Percentiles rank a stretch among this genome's conserved stretches.
Evolutionary conservation across 257 asterid species (phyloP).

Genomic region (Solanum okadae): DNA sequence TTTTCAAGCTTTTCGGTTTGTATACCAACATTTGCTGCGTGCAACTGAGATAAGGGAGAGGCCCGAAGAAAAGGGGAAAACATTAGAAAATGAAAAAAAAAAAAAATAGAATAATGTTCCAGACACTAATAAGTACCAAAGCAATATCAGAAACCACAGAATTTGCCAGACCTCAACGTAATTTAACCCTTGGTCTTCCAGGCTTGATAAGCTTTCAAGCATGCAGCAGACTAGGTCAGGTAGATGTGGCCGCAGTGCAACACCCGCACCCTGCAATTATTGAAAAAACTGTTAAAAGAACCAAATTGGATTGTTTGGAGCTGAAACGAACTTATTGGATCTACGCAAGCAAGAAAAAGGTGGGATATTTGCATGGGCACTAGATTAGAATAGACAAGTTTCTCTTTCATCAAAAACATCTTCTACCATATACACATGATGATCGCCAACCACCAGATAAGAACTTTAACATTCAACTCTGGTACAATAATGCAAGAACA

Average conservation of each 20-base stretch:
- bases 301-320: background rate
- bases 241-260: conserved; percentile 83
- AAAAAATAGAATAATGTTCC: background rate
- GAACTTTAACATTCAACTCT: background rate
- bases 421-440: background rate
- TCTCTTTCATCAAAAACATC: background rate
- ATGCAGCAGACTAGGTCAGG: conserved; percentile 93
- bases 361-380: background rate
- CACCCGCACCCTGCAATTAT: conserved; percentile 75
- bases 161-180: conserved; percentile 74
- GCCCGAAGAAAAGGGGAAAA: background rate
- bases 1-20: conserved; percentile 91
- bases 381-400: background rate
- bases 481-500: background rate
- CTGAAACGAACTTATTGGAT: background rate
- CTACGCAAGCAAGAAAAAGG: background rate
- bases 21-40: conserved; percentile 87
- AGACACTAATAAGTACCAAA: background rate
- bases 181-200: conserved; percentile 96
- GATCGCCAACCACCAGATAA: background rate
- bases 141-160: background rate
- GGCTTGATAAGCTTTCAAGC: conserved; percentile 98
- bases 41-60: conserved; percentile 43
- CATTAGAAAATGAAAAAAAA: background rate
- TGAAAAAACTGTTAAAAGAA: background rate